Percentiles rank a stretch among this genome's conserved stretches.
Evolutionary conservation across 805 yeast genomes (phyloP).

Genomic region (Candida tammaniensis): DNA sequence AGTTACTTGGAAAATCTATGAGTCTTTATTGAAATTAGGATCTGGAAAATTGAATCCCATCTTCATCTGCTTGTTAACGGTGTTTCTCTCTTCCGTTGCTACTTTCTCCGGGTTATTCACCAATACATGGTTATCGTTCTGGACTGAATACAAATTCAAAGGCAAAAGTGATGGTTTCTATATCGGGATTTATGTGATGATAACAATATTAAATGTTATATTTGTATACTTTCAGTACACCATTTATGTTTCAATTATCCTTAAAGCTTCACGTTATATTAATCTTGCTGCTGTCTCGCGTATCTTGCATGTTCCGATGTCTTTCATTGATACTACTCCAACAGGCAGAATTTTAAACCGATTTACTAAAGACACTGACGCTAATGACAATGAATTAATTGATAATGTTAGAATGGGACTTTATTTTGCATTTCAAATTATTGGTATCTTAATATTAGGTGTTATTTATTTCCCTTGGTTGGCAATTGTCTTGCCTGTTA

Average conservation of each 20-base stretch:
- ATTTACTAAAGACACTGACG: slow-evolving; percentile 84
- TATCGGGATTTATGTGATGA: slow-evolving; percentile 69
- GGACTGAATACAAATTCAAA: slow-evolving; percentile 59
- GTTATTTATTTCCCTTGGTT: slow-evolving; percentile 38
- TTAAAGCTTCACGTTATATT: slow-evolving; percentile 47
- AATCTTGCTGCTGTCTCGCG: slow-evolving; percentile 59
- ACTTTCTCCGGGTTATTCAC: slow-evolving; percentile 56
- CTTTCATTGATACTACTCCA: slow-evolving; percentile 81
- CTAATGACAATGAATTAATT: slow-evolving; percentile 71
- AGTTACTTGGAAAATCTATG: slow-evolving; percentile 48
- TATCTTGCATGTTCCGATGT: slow-evolving; percentile 75
- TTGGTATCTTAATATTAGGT: slow-evolving; percentile 49
- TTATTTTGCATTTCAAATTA: slow-evolving; percentile 50
- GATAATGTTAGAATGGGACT: slow-evolving; percentile 64
- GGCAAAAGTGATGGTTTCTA: slow-evolving; percentile 51
- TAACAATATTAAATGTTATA: slow-evolving; percentile 43
- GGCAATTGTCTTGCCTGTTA: slow-evolving; percentile 34
- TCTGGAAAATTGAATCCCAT: slow-evolving; percentile 43
- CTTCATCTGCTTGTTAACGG: slow-evolving; percentile 20
- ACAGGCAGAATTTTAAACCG: slow-evolving; percentile 82
- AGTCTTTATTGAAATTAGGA: slow-evolving; percentile 50
- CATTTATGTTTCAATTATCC: slow-evolving; percentile 27
- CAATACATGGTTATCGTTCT: slow-evolving; percentile 79
- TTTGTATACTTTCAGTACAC: slow-evolving; percentile 38
- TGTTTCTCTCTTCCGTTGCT: slow-evolving; percentile 18